phyloP scores from a whole-genome alignment of 2,329 filamentous ascomycete species.

The Fusarium coicis region DNA sequence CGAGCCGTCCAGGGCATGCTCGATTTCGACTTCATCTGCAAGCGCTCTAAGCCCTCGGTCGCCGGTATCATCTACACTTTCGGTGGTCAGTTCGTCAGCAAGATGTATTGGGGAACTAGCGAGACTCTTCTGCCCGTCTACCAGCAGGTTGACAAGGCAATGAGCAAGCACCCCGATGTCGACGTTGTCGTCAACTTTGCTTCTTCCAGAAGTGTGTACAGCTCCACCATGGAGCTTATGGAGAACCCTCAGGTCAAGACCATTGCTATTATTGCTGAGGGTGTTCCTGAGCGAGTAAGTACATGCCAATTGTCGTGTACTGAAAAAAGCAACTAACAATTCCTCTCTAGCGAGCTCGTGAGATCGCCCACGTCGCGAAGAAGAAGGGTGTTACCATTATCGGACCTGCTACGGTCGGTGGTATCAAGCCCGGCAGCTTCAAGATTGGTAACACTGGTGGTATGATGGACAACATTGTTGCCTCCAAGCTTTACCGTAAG shows the following conservation, averaged over 20 bases:
- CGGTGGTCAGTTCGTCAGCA: slow-evolving; percentile 99
- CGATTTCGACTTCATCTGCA: slow-evolving; percentile 99
- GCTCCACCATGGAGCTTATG: slow-evolving; percentile 98
- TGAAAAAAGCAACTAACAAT: slow-evolving; percentile 19
- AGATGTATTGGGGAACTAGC: slow-evolving; percentile 99
- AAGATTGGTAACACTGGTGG: slow-evolving; percentile 99
- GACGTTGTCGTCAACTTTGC: slow-evolving; percentile 99
- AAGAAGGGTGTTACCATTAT: slow-evolving; percentile 99
- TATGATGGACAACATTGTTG: slow-evolving; percentile 99
- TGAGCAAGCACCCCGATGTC: slow-evolving; percentile 96
- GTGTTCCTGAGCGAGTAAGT: slow-evolving; percentile 95
- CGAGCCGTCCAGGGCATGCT: slow-evolving; percentile 93
- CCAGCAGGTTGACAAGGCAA: slow-evolving; percentile 91
- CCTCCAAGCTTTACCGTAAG: slow-evolving; percentile 99
- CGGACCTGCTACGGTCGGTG: slow-evolving; percentile 96
- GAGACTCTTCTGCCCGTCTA: slow-evolving; percentile 99
- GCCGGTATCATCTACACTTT: slow-evolving; percentile 99
- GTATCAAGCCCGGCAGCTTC: slow-evolving; percentile 99
- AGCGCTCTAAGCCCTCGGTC: slow-evolving; percentile 94
- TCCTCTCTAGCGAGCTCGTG: slow-evolving; percentile 81
- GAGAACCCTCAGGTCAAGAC: slow-evolving; percentile 96
- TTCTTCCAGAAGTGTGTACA: slow-evolving; percentile 98
- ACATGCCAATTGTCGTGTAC: slow-evolving; percentile 9
- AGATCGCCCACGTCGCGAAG: slow-evolving; percentile 95
- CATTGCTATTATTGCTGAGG: slow-evolving; percentile 99